Base-by-base conservation (phyloP, 179 eudicot species). In the Nepenthes alata region DNA sequence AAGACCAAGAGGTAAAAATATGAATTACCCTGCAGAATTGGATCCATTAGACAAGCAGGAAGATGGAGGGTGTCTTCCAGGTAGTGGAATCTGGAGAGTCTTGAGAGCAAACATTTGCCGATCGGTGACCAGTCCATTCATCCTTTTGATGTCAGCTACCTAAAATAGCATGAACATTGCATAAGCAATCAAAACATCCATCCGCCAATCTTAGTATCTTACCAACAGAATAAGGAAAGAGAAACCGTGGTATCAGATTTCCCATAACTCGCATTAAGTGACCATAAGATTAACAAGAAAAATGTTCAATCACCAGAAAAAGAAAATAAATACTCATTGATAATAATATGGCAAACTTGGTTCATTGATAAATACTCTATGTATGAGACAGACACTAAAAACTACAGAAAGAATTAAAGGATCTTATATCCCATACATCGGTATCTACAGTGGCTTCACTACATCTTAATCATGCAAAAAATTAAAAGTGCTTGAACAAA, bases 41-140 rank as follows among this genome's bases (percentile, higher is more conserved):
- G 68, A 67, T 50, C 84, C 90, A 76, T 81, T 83, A 55, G 90
- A 74, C 74, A 89, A 48, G 66, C 66, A 74, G 61, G 86, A 84
- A 64, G 98, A 89, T 49, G 93, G 96, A 45, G 95, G 93, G 56
- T 91, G 98, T 72, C 87, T 81, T 70, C 98, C 98, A 10, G 96
- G 91, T 58, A 81, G 78, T 47, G 98, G 98, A 65, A 93, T 93
- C 36, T 79, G 81, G 58, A 93, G 93, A 3, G 93, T 74, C 83
- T 93, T 89, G 55, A 77, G 90, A 68, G 93, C 93, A 81, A 86
- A 93, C 96, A 93, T 91, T 78, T 91, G 98, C 47, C 81, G 91
- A 81, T 91, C 98, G 2, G 96, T 78, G 47, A 82, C 88, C 70
- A 91, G 58, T 47, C 86, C 83, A 65, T 91, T 91, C 72, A 89